Evolutionary conservation across 306 rosid genomes (phyloP).

Genomic region (Senna tora): DNA sequence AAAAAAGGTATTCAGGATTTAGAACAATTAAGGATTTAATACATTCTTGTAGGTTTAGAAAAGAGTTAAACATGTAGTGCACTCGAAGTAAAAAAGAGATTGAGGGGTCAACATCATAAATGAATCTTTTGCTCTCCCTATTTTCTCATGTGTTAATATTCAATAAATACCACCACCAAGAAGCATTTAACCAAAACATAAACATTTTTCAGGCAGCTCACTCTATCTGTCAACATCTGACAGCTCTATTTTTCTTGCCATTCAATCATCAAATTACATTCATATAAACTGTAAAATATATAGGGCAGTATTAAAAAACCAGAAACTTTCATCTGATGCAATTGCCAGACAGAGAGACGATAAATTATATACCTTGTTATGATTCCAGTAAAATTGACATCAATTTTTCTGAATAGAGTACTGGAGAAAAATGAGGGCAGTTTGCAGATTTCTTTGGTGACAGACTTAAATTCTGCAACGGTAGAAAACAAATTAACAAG

Average conservation of each 20-base stretch:
- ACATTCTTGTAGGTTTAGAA: neutral
- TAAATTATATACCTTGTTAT: slow-evolving; percentile 51
- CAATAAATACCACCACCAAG: neutral
- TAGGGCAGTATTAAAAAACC: slow-evolving; percentile 17
- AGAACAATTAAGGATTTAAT: too few species aligned
- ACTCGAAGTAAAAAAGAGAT: neutral
- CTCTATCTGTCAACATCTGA: slow-evolving; percentile 27
- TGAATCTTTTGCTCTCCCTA: neutral
- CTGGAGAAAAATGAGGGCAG: slow-evolving; percentile 62
- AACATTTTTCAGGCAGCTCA: slow-evolving; percentile 26
- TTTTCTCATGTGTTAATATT: neutral
- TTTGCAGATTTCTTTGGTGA: slow-evolving; percentile 60
- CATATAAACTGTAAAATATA: neutral
- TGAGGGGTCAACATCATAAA: neutral
- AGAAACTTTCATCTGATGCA: slow-evolving; percentile 26
- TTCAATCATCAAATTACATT: slow-evolving; percentile 18
- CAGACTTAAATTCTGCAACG: slow-evolving; percentile 57
- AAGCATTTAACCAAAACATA: slow-evolving; percentile 28
- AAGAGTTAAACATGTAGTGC: neutral
- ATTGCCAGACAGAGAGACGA: slow-evolving; percentile 14
- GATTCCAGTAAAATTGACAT: slow-evolving; percentile 54
- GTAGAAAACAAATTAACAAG: slow-evolving; percentile 35
- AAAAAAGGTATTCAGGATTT: neutral
- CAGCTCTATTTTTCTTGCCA: slow-evolving; percentile 27
- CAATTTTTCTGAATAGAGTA: slow-evolving; percentile 60